Evolutionary conservation across 139 green algal species (phyloP).

Genomic region (Dunaliella primolecta): DNA sequence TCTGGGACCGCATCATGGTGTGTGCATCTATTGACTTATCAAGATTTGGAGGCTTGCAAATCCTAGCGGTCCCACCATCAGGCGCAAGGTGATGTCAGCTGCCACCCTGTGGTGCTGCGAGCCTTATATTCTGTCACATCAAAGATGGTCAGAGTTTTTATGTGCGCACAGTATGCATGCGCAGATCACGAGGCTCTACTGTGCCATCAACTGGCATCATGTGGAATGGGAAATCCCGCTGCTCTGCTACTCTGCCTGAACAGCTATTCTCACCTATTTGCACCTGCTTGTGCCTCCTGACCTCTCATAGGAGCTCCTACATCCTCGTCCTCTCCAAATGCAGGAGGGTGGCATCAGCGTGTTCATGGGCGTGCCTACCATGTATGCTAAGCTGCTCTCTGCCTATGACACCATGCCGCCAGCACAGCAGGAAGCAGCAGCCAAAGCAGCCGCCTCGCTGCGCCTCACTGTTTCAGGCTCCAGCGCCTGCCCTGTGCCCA

Average conservation of each 20-base stretch:
- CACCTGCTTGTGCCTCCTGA: too few relatives aligned
- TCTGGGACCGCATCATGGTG: constrained; percentile 67
- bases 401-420: constrained; percentile 46
- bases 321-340: too few relatives aligned
- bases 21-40: constrained; percentile 1
- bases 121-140: too few relatives aligned
- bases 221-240: too few relatives aligned
- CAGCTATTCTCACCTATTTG: too few relatives aligned
- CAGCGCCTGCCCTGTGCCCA: constrained; percentile 77
- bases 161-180: too few relatives aligned
- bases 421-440: constrained; percentile 45
- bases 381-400: constrained; percentile 86
- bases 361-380: constrained; percentile 97
- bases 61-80: neutral
- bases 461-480: constrained; percentile 86
- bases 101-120: too few relatives aligned
- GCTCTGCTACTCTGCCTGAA: too few relatives aligned
- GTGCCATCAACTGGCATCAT: too few relatives aligned
- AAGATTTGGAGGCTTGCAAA: neutral
- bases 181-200: too few relatives aligned
- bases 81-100: neutral
- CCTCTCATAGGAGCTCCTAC: too few relatives aligned
- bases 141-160: too few relatives aligned
- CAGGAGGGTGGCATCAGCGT: constrained; percentile 57
- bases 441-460: constrained; percentile 48